A percentile compares a stretch with the other conserved stretches of the same genome.
phyloP scores from a whole-genome alignment of 306 rosid species.

The Aeschynomene evenia region DNA sequence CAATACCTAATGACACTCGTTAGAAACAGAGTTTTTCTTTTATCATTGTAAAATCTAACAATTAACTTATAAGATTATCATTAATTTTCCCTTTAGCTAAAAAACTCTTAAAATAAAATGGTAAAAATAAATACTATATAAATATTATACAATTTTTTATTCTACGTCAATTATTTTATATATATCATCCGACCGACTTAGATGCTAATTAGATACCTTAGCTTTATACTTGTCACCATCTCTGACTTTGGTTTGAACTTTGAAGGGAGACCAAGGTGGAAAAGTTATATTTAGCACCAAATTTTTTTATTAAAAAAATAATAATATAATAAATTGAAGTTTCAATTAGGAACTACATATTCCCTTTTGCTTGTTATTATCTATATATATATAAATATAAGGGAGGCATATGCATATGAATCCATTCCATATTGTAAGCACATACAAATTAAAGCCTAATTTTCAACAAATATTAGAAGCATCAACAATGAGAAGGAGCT shows the following conservation, averaged over 20 bases:
- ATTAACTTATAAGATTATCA: too few species aligned
- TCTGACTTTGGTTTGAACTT: constrained; percentile 35
- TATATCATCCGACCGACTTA: too few species aligned
- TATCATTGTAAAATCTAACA: too few species aligned
- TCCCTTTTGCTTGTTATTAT: constrained; percentile 12
- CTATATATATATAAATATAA: constrained; percentile 31
- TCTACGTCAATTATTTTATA: too few species aligned
- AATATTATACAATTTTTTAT: too few species aligned
- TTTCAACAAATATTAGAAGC: not conserved
- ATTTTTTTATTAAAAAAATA: not conserved
- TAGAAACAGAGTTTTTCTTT: too few species aligned
- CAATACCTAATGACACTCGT: too few species aligned
- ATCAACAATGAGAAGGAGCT: constrained; percentile 36
- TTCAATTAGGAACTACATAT: not conserved
- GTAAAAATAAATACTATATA: too few species aligned
- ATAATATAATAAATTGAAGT: too few species aligned
- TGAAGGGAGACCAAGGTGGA: not conserved
- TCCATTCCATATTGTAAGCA: not conserved
- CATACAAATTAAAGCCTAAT: constrained; percentile 13
- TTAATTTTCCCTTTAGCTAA: too few species aligned
- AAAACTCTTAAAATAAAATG: too few species aligned
- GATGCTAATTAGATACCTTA: not conserved
- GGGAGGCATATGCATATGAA: constrained; percentile 25
- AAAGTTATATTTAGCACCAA: not conserved
- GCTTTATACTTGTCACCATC: constrained; percentile 4